Evolutionary conservation across 345 rosid species (phyloP), one percentile per base, ranked within the genome.

Genomic region (Ailanthus altissimus): DNA sequence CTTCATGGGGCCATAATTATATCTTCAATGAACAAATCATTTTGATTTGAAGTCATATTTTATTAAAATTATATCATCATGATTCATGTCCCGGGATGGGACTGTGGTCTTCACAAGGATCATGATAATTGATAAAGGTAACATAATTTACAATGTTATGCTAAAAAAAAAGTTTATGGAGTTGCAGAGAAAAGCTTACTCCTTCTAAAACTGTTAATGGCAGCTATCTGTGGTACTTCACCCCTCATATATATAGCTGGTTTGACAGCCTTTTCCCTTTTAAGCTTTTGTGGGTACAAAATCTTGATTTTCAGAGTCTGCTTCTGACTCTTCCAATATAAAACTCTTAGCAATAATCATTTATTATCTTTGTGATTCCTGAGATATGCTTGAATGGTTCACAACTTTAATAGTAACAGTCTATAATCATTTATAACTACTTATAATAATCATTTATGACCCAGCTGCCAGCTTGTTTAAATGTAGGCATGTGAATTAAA

Each of bases 31-130:
- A 40, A 4, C 77, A 59, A 75, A 78, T 66, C 75, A 83, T 80
- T 75, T 77, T 80, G 80, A 83, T 84, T 81, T 78, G 78, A 78
- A 72, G 67, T 64, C 70, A 38, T 15, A 36, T 20, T n/a, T 23
- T 16, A 18, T 20, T 9, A 6, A 16, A 16, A 58, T 49, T 14
- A 66, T 6, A 42, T 72, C 40, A 60, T 20, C 60, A 11, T 56
- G 57, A 40, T 38, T 63, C 67, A 7, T 4, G 26, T 25, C 59
- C 59, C 58, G 26, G 12, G 3, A 28, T 5, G 36, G 72, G 57
- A 40, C 42, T 40, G 46, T 67, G 56, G 32, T 15, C 57, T 67
- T 49, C 57, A 68, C 42, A 15, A 68, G 51, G 56, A 49, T 68
- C 21, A 1, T 36, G 45, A 60, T 56, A 53, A 49, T 49, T 12